These are phyloP conservation scores for Pisolithus orientalis DNA, from an alignment of 768 basidiomycete species.

Conservation along the genomic window DNA sequence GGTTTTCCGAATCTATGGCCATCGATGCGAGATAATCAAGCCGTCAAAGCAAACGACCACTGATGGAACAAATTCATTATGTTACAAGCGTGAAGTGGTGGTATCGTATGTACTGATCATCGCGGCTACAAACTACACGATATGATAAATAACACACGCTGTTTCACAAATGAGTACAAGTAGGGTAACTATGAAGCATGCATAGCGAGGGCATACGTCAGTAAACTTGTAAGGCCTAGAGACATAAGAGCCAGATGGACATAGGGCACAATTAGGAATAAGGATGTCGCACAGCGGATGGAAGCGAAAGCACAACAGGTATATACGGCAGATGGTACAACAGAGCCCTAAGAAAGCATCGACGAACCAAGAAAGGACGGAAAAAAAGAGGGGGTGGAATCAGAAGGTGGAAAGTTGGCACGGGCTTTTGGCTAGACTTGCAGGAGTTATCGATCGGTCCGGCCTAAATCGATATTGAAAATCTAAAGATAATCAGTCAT, in stretches of 20 bases:
- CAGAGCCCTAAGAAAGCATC: constrained; percentile 3
- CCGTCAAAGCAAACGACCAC: not conserved
- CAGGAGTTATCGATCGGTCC: constrained; percentile 36
- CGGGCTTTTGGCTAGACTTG: constrained; percentile 40
- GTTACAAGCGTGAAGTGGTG: not conserved
- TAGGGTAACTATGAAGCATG: constrained; percentile 1
- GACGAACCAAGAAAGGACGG: constrained; percentile 3
- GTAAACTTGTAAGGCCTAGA: too few relatives aligned
- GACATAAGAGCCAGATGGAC: not conserved
- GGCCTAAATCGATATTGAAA: constrained; percentile 62
- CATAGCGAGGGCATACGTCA: not conserved
- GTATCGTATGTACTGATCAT: constrained; percentile 1
- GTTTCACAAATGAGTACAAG: constrained; percentile 1
- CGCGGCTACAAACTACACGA: not conserved
- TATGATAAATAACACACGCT: constrained; percentile 1
- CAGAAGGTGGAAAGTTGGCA: constrained; percentile 57
- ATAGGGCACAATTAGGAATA: not conserved
- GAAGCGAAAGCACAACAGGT: not conserved
- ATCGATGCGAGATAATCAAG: not conserved
- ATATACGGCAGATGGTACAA: constrained; percentile 7
- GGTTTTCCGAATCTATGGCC: not conserved
- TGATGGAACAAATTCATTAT: not conserved
- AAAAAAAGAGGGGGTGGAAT: constrained; percentile 5
- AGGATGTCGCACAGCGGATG: not conserved
- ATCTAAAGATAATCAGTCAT: constrained; percentile 25